phyloP scores from a whole-genome alignment of 192 early-diverging fungal species.

The Phlyctochytrium bullatum region DNA sequence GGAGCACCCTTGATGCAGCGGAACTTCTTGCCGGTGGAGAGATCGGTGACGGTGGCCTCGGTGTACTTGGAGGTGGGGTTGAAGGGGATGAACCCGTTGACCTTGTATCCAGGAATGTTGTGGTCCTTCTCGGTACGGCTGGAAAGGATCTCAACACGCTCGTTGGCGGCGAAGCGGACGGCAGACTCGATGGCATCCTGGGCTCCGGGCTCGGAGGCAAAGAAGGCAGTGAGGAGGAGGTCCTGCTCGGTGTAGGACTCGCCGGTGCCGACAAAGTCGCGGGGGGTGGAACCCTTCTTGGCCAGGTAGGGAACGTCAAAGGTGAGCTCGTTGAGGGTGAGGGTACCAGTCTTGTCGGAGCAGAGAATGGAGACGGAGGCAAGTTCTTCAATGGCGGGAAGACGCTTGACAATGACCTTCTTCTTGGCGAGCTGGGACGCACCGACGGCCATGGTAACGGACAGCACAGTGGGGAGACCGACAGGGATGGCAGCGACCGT shows the following conservation, averaged over 20 bases:
- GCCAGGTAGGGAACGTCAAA: slow-evolving; percentile 76
- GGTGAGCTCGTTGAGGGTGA: slow-evolving; percentile 87
- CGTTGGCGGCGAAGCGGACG: slow-evolving; percentile 78
- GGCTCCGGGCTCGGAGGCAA: slow-evolving; percentile 81
- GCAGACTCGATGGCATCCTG: slow-evolving; percentile 88
- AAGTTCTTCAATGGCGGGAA: slow-evolving; percentile 89
- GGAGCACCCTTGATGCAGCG: slow-evolving; percentile 91
- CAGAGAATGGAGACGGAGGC: slow-evolving; percentile 79
- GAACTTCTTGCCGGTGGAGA: slow-evolving; percentile 72
- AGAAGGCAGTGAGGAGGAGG: slow-evolving; percentile 74
- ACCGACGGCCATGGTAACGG: slow-evolving; percentile 93
- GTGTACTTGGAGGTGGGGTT: slow-evolving; percentile 90
- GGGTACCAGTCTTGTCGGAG: slow-evolving; percentile 72
- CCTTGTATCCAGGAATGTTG: slow-evolving; percentile 81
- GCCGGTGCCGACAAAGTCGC: slow-evolving; percentile 58
- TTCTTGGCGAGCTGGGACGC: slow-evolving; percentile 82
- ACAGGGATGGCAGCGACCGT: slow-evolving; percentile 90
- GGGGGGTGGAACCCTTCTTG: slow-evolving; percentile 52
- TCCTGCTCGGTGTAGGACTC: slow-evolving; percentile 61
- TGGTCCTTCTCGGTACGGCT: slow-evolving; percentile 55
- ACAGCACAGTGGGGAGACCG: slow-evolving; percentile 89
- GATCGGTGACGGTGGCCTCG: slow-evolving; percentile 76
- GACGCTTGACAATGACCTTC: slow-evolving; percentile 90
- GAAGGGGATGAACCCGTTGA: slow-evolving; percentile 84
- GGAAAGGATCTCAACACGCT: slow-evolving; percentile 66